Evolutionary conservation across 306 rosid genomes (phyloP), one percentile per base, ranked within the genome.

Genomic region (Fagus crenata): DNA sequence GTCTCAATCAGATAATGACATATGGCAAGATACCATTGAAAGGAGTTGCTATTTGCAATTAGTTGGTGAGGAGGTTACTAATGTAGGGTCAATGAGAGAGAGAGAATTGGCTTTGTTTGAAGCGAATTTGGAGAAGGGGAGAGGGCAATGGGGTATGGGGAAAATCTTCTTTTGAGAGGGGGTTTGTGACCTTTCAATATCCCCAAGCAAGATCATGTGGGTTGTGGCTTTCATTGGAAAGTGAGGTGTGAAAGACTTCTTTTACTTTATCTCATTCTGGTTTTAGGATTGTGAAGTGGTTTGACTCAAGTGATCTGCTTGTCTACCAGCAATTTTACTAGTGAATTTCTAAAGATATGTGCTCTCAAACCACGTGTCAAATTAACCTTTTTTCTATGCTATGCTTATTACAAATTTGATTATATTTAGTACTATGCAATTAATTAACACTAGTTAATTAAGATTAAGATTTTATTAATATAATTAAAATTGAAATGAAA

Each of bases 141-240:
- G 1, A 73, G 73, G 37, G 33, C 53, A 75, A 65, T 71, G 74
- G 69, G 78, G 53, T 55, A 71, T 6, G 31, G 5, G 67, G 31
- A 77, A 80, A 69, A 77, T 82, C 85, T 85, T 85, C 84, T 84
- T 82, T 81, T 71, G 74, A 75, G 82, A 79, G 46, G 46, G 39
- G 59, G 53, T 72, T 80, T 80, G 88, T 78, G 86, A 89, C 80
- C 88, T 89, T 77, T 88, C 88, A 81, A 85, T 87, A 85, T 82
- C 81, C 80, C 89, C 90, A 46, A 86, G 85, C 93, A 91, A 81
- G 78, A 84, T 89, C 97, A 91, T 87, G 95, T 87, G 92, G 87
- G 84, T 74, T 79, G 89, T 83, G 84, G 87, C 78, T 85, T 89
- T 89, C 89, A 55, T 84, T 75, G 86, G 89, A 91, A 86, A 90